Evolutionary conservation across 345 rosid genomes (phyloP), one percentile per base, ranked within the genome.

Genomic region (Clausena lansium): DNA sequence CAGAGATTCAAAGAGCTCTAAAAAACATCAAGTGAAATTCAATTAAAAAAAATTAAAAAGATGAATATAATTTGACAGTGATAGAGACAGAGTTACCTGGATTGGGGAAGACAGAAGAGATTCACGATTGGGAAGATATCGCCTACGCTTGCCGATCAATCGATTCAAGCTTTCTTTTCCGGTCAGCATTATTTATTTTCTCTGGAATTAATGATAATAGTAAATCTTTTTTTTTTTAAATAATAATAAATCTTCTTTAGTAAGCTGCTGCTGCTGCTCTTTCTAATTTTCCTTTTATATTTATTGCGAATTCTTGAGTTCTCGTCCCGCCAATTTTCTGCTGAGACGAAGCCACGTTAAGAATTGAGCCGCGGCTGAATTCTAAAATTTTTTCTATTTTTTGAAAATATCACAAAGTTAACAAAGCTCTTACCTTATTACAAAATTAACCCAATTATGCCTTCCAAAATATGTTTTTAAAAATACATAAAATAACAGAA

Each of bases 121-220:
- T n/a, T 87, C 81, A 47, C 84, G 89, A 64, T 89, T 86, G 67
- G 92, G 93, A 30, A 93, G 95, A 75, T 67, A 88, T 47, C 90
- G 88, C 66, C 97, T 87, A 59, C 98, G 93, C 70, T 88, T 91
- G 5, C 97, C 97, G 38, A 93, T 86, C 76, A 95, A 84, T 50
- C 93, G 86, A 70, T 84, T 71, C 78, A 95, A 82, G 81, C 98
- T 95, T 54, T 92, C 92, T 69, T 86, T 86, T 62, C 98, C 99
- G 22, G 83, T 83, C 22, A 95, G 79, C 97, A 93, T 93, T 45
- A 17, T 47, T 28, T 27, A 30, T 32, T 70, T 28, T 27, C 33
- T 32, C 67, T 15, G 0, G 22, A 4, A 15, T 4, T 3, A 52
- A 52, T 17, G 8, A 52, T 19, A 17, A 4, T n/a, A n/a, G n/a